phyloP scores from a whole-genome alignment of 1,284 basidiomycete genomes.

The Entoloma clypeatum region DNA sequence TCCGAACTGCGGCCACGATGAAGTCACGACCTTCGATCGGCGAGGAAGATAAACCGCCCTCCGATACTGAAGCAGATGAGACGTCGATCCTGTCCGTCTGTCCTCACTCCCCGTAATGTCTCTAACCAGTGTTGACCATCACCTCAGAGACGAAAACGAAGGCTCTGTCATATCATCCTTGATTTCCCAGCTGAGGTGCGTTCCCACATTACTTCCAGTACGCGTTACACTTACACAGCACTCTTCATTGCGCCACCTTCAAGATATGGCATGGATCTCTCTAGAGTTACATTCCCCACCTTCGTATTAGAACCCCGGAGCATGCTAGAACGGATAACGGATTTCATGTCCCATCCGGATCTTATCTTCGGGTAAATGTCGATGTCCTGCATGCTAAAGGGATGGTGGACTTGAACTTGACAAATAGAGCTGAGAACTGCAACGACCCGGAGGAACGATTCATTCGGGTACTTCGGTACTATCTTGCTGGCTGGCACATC shows the following conservation, averaged over 20 bases:
- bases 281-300: constrained; percentile 89
- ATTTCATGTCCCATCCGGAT: constrained; percentile 99
- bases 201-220: background rate
- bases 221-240: background rate
- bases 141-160: constrained; percentile 69
- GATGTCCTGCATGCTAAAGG: constrained; percentile 12
- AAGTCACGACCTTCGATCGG: constrained; percentile 55
- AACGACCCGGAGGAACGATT: constrained; percentile 89
- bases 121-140: constrained; percentile 27
- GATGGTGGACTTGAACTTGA: background rate
- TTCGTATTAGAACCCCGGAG: constrained; percentile 93
- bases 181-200: constrained; percentile 80
- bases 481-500: constrained; percentile 99
- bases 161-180: constrained; percentile 76
- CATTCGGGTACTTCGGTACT: constrained; percentile 89
- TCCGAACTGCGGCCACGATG: constrained; percentile 38
- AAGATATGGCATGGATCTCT: constrained; percentile 93
- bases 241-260: constrained; percentile 12
- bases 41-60: constrained; percentile 67
- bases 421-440: constrained; percentile 64
- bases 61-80: constrained; percentile 79
- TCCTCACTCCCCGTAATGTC: constrained; percentile 20
- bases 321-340: constrained; percentile 95
- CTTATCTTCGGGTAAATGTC: constrained; percentile 86
- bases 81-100: constrained; percentile 75